Evolutionary conservation across 306 rosid genomes (phyloP).

Genomic region (Quercus robur): DNA sequence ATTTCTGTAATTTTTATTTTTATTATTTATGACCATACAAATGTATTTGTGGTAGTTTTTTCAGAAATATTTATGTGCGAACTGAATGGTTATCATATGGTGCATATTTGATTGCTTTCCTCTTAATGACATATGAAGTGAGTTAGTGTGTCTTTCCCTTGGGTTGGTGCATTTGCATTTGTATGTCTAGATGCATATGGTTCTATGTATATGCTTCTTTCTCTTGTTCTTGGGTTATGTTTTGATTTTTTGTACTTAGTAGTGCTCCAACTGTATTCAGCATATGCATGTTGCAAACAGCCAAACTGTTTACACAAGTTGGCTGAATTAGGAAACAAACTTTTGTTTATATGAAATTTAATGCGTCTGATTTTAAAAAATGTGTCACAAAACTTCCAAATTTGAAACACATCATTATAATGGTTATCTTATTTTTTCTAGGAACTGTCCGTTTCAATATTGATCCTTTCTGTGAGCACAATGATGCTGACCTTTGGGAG

Average conservation of each 20-base stretch:
- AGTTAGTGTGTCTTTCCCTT: neutral
- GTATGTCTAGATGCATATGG: neutral
- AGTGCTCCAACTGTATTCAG: neutral
- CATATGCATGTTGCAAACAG: neutral
- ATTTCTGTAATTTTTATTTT: neutral
- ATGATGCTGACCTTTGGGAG: slow-evolving; percentile 87
- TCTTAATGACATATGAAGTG: neutral
- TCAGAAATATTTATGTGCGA: neutral
- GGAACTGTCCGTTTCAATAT: slow-evolving; percentile 87
- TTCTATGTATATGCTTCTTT: neutral
- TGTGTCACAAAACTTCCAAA: neutral
- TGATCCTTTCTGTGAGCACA: slow-evolving; percentile 79
- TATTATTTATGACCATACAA: neutral
- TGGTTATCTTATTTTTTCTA: slow-evolving; percentile 9
- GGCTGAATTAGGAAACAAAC: neutral
- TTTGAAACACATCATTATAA: neutral
- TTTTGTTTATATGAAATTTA: neutral
- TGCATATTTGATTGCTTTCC: neutral
- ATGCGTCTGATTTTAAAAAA: neutral
- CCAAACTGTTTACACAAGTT: neutral
- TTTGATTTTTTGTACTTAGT: neutral
- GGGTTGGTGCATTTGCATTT: neutral
- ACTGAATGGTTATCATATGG: neutral
- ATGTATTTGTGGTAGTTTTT: neutral
- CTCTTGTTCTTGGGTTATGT: neutral